phyloP scores from a whole-genome alignment of 192 early-diverging fungal species.

The Rhizophagus sp. region DNA sequence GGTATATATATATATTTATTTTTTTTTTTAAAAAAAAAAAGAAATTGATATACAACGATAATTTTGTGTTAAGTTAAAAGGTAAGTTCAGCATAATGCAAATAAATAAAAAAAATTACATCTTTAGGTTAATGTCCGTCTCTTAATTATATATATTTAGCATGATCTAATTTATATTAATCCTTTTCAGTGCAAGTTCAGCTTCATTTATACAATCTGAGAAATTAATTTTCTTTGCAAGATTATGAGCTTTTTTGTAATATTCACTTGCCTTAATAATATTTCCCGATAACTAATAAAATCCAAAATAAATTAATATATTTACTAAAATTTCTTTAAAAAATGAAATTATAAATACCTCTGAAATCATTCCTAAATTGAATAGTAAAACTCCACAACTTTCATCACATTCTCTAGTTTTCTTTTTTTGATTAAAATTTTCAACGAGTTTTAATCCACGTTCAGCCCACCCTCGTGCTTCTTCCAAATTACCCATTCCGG shows the following conservation, averaged over 20 bases:
- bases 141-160: no score
- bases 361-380: conserved; percentile 58
- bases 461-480: conserved; percentile 59
- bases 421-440: conserved; percentile 40
- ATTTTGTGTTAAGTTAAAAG: no score
- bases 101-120: no score
- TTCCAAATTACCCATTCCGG: conserved; percentile 47
- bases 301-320: neutral
- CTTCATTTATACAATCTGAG: conserved; percentile 26
- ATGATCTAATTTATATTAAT: neutral
- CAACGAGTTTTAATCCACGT: conserved; percentile 47
- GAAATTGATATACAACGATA: no score
- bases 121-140: no score
- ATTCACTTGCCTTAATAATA: conserved; percentile 21
- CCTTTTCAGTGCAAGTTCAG: conserved; percentile 29
- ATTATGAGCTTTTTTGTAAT: conserved; percentile 18
- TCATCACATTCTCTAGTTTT: conserved; percentile 52
- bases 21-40: no score
- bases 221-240: conserved; percentile 23
- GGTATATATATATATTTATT: no score
- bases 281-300: conserved; percentile 24
- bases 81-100: no score
- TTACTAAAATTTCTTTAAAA: conserved; percentile 3
- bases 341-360: conserved; percentile 44
- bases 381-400: conserved; percentile 53